A percentile compares a stretch with the other conserved stretches of the same genome.
These are phyloP conservation scores for Coemansia sp. DNA, from an alignment of 192 early-diverging fungal genomes.

Conservation along the genomic window DNA sequence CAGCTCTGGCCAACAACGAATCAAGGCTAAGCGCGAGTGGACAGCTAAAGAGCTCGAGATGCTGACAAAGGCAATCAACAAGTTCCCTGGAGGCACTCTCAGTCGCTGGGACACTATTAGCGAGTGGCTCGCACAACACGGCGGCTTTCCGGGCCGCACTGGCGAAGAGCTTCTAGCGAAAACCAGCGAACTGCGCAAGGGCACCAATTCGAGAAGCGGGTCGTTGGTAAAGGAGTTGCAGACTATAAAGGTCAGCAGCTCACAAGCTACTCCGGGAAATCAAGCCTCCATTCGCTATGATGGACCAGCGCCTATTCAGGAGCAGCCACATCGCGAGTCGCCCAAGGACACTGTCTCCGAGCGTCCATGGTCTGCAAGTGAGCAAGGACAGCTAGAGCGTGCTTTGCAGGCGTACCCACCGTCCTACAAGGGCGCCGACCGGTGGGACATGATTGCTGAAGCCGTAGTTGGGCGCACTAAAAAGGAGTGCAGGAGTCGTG, in stretches of 20 bases:
- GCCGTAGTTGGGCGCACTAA: slow-evolving; percentile 58
- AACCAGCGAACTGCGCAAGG: slow-evolving; percentile 67
- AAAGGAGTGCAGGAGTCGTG: slow-evolving; percentile 63
- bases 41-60: slow-evolving; percentile 65
- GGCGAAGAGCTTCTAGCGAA: slow-evolving; percentile 72
- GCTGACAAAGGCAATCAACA: slow-evolving; percentile 77
- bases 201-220: slow-evolving; percentile 36
- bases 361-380: slow-evolving; percentile 53
- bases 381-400: slow-evolving; percentile 57
- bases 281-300: slow-evolving; percentile 26
- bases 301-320: neutral
- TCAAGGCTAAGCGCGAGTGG: slow-evolving; percentile 55
- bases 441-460: slow-evolving; percentile 65
- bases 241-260: slow-evolving; percentile 18
- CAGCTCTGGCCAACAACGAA: neutral
- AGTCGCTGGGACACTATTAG: slow-evolving; percentile 77
- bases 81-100: slow-evolving; percentile 74
- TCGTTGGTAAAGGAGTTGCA: slow-evolving; percentile 42
- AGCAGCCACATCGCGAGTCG: neutral
- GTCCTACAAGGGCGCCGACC: slow-evolving; percentile 56
- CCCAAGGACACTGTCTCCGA: neutral
- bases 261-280: neutral
- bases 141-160: slow-evolving; percentile 56
- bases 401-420: slow-evolving; percentile 61
- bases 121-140: slow-evolving; percentile 72